Conservation (phyloP, 192 early-diverging fungal genomes). For the Coemansia sp. region DNA sequence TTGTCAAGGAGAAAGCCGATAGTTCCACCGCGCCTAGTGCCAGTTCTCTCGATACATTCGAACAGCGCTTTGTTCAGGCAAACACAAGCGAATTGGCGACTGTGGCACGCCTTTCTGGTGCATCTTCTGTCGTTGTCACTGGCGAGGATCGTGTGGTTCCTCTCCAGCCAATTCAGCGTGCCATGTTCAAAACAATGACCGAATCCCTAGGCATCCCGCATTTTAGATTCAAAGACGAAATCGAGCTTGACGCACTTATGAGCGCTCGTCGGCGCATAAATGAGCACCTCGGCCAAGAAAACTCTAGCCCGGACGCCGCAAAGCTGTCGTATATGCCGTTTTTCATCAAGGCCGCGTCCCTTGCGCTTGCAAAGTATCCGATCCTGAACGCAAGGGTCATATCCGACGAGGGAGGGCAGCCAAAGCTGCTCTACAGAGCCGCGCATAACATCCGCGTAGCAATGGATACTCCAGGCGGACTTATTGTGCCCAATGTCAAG, state of each 20-base stretch:
- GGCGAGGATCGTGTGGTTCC: slow-evolving; percentile 60
- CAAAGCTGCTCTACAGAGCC: slow-evolving; percentile 70
- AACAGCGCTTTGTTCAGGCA: slow-evolving; percentile 39
- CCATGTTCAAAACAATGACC: slow-evolving; percentile 97
- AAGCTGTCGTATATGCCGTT: slow-evolving; percentile 95
- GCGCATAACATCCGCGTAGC: slow-evolving; percentile 93
- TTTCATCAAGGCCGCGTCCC: slow-evolving; percentile 85
- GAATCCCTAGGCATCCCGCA: slow-evolving; percentile 89
- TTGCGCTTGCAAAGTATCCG: slow-evolving; percentile 80
- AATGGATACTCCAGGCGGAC: slow-evolving; percentile 95
- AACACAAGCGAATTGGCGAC: slow-evolving; percentile 24
- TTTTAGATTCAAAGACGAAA: slow-evolving; percentile 92
- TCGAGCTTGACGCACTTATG: slow-evolving; percentile 70
- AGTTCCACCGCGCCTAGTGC: background rate
- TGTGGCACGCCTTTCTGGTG: slow-evolving; percentile 22
- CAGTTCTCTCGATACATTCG: background rate
- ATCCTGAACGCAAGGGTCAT: slow-evolving; percentile 78
- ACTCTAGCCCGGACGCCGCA: slow-evolving; percentile 51
- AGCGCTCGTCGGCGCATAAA: slow-evolving; percentile 69
- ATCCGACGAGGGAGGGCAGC: slow-evolving; percentile 38
- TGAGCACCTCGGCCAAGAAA: slow-evolving; percentile 51
- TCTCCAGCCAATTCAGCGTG: slow-evolving; percentile 87
- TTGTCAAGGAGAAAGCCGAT: slow-evolving; percentile 7
- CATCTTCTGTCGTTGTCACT: slow-evolving; percentile 17
- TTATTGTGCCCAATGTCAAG: slow-evolving; percentile 94